Percentiles rank a stretch among this genome's conserved stretches.
These are phyloP conservation scores for Fusarium poae DNA, from an alignment of 2,329 filamentous ascomycete species.

Conservation along the genomic window DNA sequence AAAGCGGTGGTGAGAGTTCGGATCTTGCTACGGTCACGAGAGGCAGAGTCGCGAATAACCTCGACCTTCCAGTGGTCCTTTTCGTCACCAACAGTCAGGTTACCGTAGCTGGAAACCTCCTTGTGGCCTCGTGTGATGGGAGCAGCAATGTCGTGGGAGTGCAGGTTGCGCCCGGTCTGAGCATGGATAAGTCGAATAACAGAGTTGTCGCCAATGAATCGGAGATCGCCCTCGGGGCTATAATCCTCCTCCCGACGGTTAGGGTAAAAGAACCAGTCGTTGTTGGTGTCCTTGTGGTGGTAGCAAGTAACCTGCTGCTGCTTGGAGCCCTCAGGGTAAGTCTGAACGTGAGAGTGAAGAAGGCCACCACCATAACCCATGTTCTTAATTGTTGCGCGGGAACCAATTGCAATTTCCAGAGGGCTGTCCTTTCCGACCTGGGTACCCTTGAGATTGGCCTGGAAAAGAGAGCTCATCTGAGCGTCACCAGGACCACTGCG, in stretches of 20 bases:
- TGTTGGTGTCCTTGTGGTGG: slow-evolving; percentile 99
- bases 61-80: slow-evolving; percentile 98
- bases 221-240: slow-evolving; percentile 73
- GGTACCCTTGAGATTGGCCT: slow-evolving; percentile 93
- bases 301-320: slow-evolving; percentile 99
- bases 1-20: slow-evolving; percentile 95
- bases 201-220: slow-evolving; percentile 83
- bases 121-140: slow-evolving; percentile 89
- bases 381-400: slow-evolving; percentile 93
- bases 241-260: slow-evolving; percentile 83
- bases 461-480: slow-evolving; percentile 99
- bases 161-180: slow-evolving; percentile 95
- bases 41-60: slow-evolving; percentile 89
- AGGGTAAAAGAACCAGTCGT: slow-evolving; percentile 99
- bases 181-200: slow-evolving; percentile 90
- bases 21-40: slow-evolving; percentile 84
- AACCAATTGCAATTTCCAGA: slow-evolving; percentile 90
- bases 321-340: slow-evolving; percentile 89
- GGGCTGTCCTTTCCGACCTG: slow-evolving; percentile 96
- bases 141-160: slow-evolving; percentile 91
- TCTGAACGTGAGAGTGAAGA: slow-evolving; percentile 96
- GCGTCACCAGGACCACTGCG: slow-evolving; percentile 96
- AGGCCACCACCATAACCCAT: slow-evolving; percentile 99
- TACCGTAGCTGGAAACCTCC: slow-evolving; percentile 97
- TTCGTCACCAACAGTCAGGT: slow-evolving; percentile 92